These are phyloP conservation scores for Solanum virginianum DNA, from an alignment of 257 asterid genomes.

Conservation along the genomic window DNA sequence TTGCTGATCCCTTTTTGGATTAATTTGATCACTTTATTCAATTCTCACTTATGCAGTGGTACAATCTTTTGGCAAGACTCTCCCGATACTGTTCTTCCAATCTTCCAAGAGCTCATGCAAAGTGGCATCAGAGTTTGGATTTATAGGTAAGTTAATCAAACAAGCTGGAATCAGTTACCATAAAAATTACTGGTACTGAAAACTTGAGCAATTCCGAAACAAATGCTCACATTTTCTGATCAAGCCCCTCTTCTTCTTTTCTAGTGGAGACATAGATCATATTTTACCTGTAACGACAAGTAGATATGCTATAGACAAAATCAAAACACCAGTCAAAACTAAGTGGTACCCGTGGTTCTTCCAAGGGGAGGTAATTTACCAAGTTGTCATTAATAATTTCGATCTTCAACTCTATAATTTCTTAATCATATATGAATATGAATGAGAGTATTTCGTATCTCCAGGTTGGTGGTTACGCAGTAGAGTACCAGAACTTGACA, in stretches of 20 bases:
- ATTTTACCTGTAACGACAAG: constrained; percentile 50
- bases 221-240: background rate
- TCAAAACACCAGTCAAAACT: constrained; percentile 25
- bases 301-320: constrained; percentile 35
- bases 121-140: constrained; percentile 47
- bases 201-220: too few species aligned
- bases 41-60: background rate
- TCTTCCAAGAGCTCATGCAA: constrained; percentile 34
- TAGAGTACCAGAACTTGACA: constrained; percentile 39
- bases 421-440: background rate
- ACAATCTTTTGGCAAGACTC: constrained; percentile 23
- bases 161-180: background rate
- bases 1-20: background rate
- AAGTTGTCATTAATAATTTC: background rate
- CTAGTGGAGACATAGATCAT: constrained; percentile 57
- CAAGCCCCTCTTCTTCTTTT: background rate
- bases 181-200: background rate
- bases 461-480: constrained; percentile 57
- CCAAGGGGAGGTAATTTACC: constrained; percentile 28
- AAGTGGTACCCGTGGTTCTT: constrained; percentile 57
- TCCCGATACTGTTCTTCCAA: constrained; percentile 36
- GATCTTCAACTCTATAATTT: background rate
- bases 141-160: constrained; percentile 19
- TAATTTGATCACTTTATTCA: background rate
- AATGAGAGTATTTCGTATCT: background rate